A percentile compares a stretch with the other conserved stretches of the same genome.
Evolutionary conservation across 352 stramenopile species (phyloP).

Genomic region (Pythium pyrilobum): DNA sequence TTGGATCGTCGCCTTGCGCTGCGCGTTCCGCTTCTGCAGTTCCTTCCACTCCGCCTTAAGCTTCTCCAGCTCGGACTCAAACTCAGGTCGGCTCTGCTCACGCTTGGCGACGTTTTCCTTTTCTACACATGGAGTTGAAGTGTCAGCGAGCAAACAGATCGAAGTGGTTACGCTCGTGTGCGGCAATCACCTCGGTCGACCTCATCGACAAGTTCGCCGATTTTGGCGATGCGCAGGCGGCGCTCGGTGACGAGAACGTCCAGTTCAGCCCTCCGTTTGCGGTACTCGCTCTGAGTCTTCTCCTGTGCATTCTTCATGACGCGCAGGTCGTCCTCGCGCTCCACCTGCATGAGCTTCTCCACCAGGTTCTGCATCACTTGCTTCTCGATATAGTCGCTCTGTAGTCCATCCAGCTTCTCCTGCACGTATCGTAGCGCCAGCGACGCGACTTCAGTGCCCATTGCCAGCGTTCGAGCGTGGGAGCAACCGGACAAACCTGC

Average conservation of each 20-base stretch:
- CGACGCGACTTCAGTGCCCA: not conserved
- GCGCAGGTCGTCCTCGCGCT: slow-evolving; percentile 38
- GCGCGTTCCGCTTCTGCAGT: slow-evolving; percentile 65
- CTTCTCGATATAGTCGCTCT: slow-evolving; percentile 51
- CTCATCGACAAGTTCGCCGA: slow-evolving; percentile 37
- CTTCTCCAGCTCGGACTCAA: slow-evolving; percentile 45
- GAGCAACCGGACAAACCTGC: slow-evolving; percentile 5
- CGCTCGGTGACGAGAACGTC: slow-evolving; percentile 41
- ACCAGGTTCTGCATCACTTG: slow-evolving; percentile 70
- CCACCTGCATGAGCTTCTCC: slow-evolving; percentile 64
- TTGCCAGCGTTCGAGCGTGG: not conserved
- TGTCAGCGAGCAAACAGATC: not conserved
- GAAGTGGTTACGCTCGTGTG: not conserved
- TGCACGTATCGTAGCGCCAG: too few relatives aligned
- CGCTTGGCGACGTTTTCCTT: slow-evolving; percentile 45
- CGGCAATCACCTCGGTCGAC: slow-evolving; percentile 29
- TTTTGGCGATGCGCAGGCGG: slow-evolving; percentile 24
- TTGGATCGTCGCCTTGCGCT: slow-evolving; percentile 65
- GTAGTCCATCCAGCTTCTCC: slow-evolving; percentile 34
- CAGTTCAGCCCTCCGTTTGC: slow-evolving; percentile 40
- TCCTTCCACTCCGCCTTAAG: slow-evolving; percentile 61
- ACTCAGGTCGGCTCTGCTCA: slow-evolving; percentile 25
- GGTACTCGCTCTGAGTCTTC: slow-evolving; percentile 29
- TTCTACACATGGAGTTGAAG: slow-evolving; percentile 18
- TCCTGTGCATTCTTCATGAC: slow-evolving; percentile 16